Conservation (phyloP, 805 yeast genomes). For the Peterozyma xylosa region DNA sequence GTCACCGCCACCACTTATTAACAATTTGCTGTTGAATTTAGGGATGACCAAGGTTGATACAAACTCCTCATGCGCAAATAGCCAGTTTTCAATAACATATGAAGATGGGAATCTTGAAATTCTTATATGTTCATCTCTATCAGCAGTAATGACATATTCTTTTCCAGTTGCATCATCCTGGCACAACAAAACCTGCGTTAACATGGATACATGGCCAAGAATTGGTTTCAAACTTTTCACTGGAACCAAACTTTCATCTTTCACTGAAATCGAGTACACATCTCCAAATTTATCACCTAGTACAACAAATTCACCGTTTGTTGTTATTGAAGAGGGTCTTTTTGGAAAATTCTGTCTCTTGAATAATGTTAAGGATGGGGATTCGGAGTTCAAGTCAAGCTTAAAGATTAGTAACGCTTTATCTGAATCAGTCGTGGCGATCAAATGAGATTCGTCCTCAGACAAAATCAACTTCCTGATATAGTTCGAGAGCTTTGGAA, state of each 20-base stretch:
- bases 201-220: conserved; percentile 95
- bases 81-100: conserved; percentile 70
- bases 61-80: conserved; percentile 83
- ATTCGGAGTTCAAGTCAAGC: conserved; percentile 24
- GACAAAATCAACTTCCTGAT: conserved; percentile 56
- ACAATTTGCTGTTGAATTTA: conserved; percentile 34
- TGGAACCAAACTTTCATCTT: conserved; percentile 24
- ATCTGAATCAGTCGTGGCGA: conserved; percentile 75
- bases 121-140: conserved; percentile 94
- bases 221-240: conserved; percentile 55
- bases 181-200: conserved; percentile 61
- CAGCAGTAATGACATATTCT: conserved; percentile 65
- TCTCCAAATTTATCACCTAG: conserved; percentile 97
- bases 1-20: conserved; percentile 93
- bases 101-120: conserved; percentile 74
- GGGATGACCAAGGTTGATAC: conserved; percentile 62
- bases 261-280: conserved; percentile 58
- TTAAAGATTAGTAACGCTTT: conserved; percentile 66
- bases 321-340: conserved; percentile 80
- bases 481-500: conserved; percentile 59
- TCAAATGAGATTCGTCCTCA: conserved; percentile 43
- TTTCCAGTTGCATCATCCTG: conserved; percentile 28
- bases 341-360: conserved; percentile 81
- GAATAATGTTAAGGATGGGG: conserved; percentile 30
- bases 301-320: conserved; percentile 44